Base-by-base conservation (phyloP, 352 stramenopile genomes). In the Globisporangium lucens region DNA sequence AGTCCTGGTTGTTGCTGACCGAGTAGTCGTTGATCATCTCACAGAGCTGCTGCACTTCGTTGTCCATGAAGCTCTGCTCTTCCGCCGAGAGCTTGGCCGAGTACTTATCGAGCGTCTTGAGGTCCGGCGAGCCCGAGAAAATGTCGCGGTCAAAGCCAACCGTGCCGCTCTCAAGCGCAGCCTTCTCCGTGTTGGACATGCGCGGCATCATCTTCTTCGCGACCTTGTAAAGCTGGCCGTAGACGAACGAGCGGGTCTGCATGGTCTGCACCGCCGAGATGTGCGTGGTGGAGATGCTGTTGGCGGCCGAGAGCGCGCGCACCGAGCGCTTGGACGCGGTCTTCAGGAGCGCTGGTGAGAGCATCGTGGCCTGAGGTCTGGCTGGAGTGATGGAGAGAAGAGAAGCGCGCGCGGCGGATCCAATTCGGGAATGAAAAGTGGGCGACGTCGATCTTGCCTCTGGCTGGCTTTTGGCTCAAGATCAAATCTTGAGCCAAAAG, bases 61-160 rank as follows among this genome's bases (percentile, higher is more conserved):
- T 97, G 82, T 99, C 89, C 72, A 99, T 85, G 75, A 98, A 99
- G 17, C 70, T 66, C 69, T 99, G 82, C 78, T 99, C 97, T 74
- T 98, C 95, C 7, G 83, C 64, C 55, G 87, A 94, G 24, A 99
- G 79, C 75, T 97, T 93, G 59, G 94, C 93, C 71, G 93, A 79
- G 84, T 98, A 98, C 75, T 97, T 95, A 74, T 98, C 82, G 22
- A 99, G 88, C 57, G 96, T 77, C 76, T 96, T 77, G 35, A 99
- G 83, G 38, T 83, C 90, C 12, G 97, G 97, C 49, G 82, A 93
- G 56, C 97, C 97, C 41, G 87, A 93, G 79, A 99, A 99, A 67
- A 99, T 98, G 66, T 99, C 97, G 63, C 95, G 90, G 75, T 99
- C 97, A 75, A 99, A 99, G 59, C 94, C 95, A 69, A 99, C 97